Evolutionary conservation across 2,329 filamentous ascomycete species (phyloP), one percentile per base, ranked within the genome.

Genomic region (Cephalotrichum gorgonifer): DNA sequence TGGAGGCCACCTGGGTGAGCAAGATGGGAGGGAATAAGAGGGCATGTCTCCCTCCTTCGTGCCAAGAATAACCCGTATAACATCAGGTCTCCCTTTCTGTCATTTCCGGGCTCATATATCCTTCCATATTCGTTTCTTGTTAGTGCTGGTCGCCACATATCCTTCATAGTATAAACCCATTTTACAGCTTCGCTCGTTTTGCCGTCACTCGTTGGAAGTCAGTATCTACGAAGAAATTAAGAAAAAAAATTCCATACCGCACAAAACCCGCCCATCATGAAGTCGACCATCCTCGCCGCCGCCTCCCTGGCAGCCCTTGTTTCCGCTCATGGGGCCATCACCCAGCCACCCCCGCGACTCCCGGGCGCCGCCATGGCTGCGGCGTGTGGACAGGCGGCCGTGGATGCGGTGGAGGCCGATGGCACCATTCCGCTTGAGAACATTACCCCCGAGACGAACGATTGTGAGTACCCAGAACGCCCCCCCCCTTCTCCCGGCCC

Each of bases 321-420:
- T 45, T 63, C 63, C 25, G 67, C 64, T 26, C 72, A 75, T 54
- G 71, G 72, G 51, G 66, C 67, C 54, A 62, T 74, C 60, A 62
- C 59, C 38, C 62, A 57, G 4, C 72, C 72, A 4, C 43, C 60
- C 0, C 58, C 70, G n/a, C 70, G 72, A 31, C 47, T 58, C 26
- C 61, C 69, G 15, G 72, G 71, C 6, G 49, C 62, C 2, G 70
- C 69, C 49, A 74, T 66, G 67, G 62, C 60, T 31, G 55, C 62
- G 4, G 65, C 68, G 4, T 75, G 73, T 48, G 73, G 73, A 6
- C 57, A 69, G 6, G 60, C 64, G 3, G 47, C 50, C 27, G 65
- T 68, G 15, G 54, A 64, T 44, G 58, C 59, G 4, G 57, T 65
- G 17, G 57, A 65, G 2, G 50, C 60, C 14, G 65, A 68, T 47